phyloP scores from a whole-genome alignment of 2,329 filamentous ascomycete genomes.

The Aspergillus sp. region DNA sequence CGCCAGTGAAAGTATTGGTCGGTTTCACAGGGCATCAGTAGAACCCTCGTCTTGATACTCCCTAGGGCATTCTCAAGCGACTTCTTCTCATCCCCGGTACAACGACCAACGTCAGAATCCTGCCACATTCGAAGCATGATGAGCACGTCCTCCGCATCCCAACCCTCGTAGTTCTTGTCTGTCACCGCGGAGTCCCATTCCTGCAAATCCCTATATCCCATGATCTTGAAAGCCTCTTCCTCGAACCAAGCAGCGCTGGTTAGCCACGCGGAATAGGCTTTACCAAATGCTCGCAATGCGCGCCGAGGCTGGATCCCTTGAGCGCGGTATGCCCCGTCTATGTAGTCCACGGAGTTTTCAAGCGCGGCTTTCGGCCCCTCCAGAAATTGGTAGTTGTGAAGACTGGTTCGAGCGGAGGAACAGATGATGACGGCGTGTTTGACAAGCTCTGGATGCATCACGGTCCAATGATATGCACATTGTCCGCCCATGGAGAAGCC shows the following conservation, averaged over 20 bases:
- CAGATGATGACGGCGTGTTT: conserved; percentile 46
- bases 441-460: conserved; percentile 45
- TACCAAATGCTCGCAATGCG: conserved; percentile 47
- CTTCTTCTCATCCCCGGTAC: conserved; percentile 9
- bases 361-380: conserved; percentile 48
- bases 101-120: conserved; percentile 27
- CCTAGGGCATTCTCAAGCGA: not conserved
- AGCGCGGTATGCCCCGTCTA: conserved; percentile 20
- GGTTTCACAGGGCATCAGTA: conserved; percentile 37
- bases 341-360: conserved; percentile 42
- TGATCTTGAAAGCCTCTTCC: conserved; percentile 36
- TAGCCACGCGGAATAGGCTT: conserved; percentile 49
- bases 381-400: conserved; percentile 50
- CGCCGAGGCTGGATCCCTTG: conserved; percentile 6
- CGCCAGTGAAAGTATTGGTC: conserved; percentile 39
- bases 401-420: conserved; percentile 46
- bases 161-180: conserved; percentile 35
- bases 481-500: conserved; percentile 55
- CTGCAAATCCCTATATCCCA: conserved; percentile 37
- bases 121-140: conserved; percentile 48
- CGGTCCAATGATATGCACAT: conserved; percentile 48
- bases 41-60: conserved; percentile 25
- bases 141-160: conserved; percentile 48
- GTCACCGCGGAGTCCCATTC: conserved; percentile 35
- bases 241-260: conserved; percentile 50